Conservation (phyloP, 2,329 filamentous ascomycete species). For the Penicillium sp. region DNA sequence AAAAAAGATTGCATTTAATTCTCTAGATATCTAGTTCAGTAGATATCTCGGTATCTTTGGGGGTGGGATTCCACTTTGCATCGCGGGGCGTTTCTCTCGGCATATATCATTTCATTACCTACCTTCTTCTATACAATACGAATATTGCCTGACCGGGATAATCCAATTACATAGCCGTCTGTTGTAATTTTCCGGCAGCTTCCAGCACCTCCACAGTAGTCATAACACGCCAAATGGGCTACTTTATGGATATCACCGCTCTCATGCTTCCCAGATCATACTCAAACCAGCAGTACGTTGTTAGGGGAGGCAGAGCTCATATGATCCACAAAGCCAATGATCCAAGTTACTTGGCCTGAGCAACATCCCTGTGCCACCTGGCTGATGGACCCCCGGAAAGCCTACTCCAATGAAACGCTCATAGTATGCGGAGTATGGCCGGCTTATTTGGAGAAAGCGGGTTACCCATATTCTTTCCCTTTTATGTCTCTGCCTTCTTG, state of each 20-base stretch:
- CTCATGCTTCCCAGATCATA: neutral
- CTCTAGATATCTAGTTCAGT: slow-evolving; percentile 1
- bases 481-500: no score
- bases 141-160: slow-evolving; percentile 2
- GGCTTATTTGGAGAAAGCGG: neutral
- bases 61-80: slow-evolving; percentile 15
- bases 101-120: slow-evolving; percentile 11
- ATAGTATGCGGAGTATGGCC: neutral
- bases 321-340: no score
- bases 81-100: slow-evolving; percentile 21
- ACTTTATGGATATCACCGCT: neutral
- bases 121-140: slow-evolving; percentile 6
- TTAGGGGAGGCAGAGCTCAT: no score
- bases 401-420: neutral
- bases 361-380: neutral
- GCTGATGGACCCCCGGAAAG: neutral
- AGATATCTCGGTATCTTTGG: neutral
- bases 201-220: no score
- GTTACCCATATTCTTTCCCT: neutral
- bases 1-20: slow-evolving; percentile 5
- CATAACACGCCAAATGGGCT: no score
- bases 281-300: no score
- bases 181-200: neutral
- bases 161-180: neutral
- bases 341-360: neutral